Evolutionary conservation across 768 basidiomycete genomes (phyloP), one percentile per base, ranked within the genome.

Genomic region (Nidula microcarpa): DNA sequence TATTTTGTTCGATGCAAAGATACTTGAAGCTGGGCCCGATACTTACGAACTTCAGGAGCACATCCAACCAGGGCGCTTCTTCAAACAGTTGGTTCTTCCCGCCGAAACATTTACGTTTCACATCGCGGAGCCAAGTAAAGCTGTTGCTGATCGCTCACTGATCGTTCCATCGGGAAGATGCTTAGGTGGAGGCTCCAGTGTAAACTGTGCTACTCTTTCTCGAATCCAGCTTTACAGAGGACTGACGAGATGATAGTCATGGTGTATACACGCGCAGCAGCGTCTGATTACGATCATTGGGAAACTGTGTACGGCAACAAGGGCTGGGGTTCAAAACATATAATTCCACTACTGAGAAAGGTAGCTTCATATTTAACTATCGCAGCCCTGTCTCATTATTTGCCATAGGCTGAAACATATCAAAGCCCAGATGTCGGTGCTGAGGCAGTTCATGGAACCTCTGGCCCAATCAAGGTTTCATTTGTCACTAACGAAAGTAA

Each of bases 221-320:
- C 23, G 0, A 33, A 36, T 34, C 7, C 50, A 3, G 43, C 10
- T 33, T 50, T 17, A 39, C 17, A 32, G 36, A 36, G 6, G 18
- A n/a, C 23, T 43, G n/a, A 57, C 18, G 17, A 46, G 23, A 9
- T 30, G 44, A 16, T 44, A 79, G 77, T 77, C 54, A 73, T 74
- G 62, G 73, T 80, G 72, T 87, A 86, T 55, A 79, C 75, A 0
- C 77, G 86, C 23, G 77, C 82, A 11, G 65, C 80, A 6, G 78
- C 81, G 1, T 85, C 84, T 0, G 86, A 88, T 60, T 86, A 80
- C 47, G 82, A 88, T 56, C 80, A 81, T 48, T 87, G 85, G 86
- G 77, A 79, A 59, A 67, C 54, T 1, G 62, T 70, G 2, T 64
- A 79, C 23, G 72, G 71, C 4, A 86, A 86, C 60, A 65, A 75